phyloP scores from a whole-genome alignment of 768 basidiomycete genomes.

The Cubamyces lactineus region DNA sequence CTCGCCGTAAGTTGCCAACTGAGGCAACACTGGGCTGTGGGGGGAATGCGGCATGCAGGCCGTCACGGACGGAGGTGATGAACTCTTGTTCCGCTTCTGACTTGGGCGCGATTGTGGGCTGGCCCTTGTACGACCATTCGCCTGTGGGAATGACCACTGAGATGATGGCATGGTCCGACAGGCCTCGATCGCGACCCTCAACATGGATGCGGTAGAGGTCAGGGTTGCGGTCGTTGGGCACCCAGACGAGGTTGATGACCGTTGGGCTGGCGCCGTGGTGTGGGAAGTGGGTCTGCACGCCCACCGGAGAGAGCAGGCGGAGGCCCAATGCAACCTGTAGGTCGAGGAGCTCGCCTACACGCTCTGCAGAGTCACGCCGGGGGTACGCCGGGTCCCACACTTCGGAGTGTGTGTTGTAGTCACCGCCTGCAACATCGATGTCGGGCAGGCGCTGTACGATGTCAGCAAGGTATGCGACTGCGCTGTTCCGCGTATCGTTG shows the following conservation, averaged over 20 bases:
- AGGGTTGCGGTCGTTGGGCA: background rate
- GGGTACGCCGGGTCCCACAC: conserved; percentile 5
- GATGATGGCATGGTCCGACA: conserved; percentile 8
- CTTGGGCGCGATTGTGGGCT: background rate
- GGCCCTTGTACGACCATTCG: background rate
- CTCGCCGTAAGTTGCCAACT: background rate
- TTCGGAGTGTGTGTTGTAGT: conserved; percentile 1
- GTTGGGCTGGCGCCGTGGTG: background rate
- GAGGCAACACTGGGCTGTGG: background rate
- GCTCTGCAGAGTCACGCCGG: background rate
- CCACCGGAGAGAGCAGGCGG: background rate
- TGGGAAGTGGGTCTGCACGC: conserved; percentile 1
- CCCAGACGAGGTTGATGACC: conserved; percentile 10
- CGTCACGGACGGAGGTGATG: background rate
- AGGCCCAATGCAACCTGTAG: conserved; percentile 1
- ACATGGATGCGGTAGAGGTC: background rate
- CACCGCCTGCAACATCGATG: conserved; percentile 1
- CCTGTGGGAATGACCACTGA: background rate
- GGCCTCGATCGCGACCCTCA: no score
- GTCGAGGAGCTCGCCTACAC: background rate
- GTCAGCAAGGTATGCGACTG: conserved; percentile 1
- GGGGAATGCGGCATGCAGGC: background rate
- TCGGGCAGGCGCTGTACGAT: background rate
- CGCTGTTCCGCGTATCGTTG: background rate
- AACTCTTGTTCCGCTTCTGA: conserved; percentile 1